Base-by-base conservation (phyloP, 768 basidiomycete species). In the Kwoniella sp. region DNA sequence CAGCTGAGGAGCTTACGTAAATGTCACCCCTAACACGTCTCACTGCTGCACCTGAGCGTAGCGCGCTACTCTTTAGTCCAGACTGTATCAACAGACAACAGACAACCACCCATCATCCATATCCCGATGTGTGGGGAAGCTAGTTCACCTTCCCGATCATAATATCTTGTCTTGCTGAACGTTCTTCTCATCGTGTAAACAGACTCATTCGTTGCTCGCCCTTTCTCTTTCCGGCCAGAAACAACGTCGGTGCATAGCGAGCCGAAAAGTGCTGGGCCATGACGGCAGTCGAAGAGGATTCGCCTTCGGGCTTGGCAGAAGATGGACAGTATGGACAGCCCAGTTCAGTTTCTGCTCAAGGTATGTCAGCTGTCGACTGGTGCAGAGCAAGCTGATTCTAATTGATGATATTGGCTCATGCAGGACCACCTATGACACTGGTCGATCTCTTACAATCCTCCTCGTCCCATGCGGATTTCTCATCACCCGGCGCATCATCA, bases 391-490 rank as follows among this genome's bases (percentile, higher is more conserved):
- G 40, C 40, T 44, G 17, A 44, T 4, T 15, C 17, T 10, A 9
- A n/a, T n/a, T 9, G 10, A 9, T 44, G 40, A 10, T 4, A 19
- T 19, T 44, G n/a, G 17, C 17, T 44, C 17, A 4, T 9, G 17
- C 40, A 44, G 40, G 10, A 9, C 40, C 40, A 9, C 40, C 40
- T 4, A 44, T 44, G 40, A 36, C 60, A 22, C 54, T 72, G 4
- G 25, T 68, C 12, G 71, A 72, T 30, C 61, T 72, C 21, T 61
- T 72, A 2, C 60, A 59, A 40, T 59, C 60, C 19, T 51, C 64
- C 17, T 49, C 57, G 5, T 12, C 40, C 22, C 15, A 17, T 15
- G 29, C 33, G 29, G 69, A 70, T 58, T 58, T 73, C 40, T 54
- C 61, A 10, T 33, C 64, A 2, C 60, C 67, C 22, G 58, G 71